Base-by-base conservation (phyloP, 78 protist species). In the Dictyostelium citrinum region DNA sequence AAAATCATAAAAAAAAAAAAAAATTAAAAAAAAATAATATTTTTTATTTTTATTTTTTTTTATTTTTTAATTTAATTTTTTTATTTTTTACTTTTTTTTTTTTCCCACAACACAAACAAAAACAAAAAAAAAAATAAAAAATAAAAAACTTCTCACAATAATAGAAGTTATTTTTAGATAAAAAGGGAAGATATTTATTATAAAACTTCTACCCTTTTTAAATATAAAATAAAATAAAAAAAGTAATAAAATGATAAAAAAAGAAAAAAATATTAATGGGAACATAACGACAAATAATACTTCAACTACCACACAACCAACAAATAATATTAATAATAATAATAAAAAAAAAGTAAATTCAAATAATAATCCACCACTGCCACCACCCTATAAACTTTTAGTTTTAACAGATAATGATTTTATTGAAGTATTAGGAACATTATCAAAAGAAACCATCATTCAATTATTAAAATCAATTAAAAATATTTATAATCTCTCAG, bases 321-420 rank as follows among this genome's bases (percentile, higher is more conserved):
- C 12, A 60, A 60, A 60, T 60, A 60, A 60, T 60, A 60, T n/a
- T n/a, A n/a, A n/a, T n/a, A n/a, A n/a, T n/a, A n/a, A n/a, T n/a
- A n/a, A n/a, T n/a, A n/a, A n/a, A n/a, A n/a, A 60, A 22, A 60
- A 58, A 5, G 27, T 24, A 5, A 55, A 55, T 55, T 20, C 20
- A 2, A 55, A n/a, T 58, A 58, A 58, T 22, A 58, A 58, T n/a
- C 77, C 77, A 10, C 45, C 77, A 33, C 77, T 45, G 4, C 45
- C 77, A 33, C 77, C 77, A 33, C 41, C 45, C 31, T 70, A 70
- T 17, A 70, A 70, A 77, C 33, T 45, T 24, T 22, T 77, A 55
- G 39, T 88, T 12, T 68, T 88, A 49, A 76, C 70, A 31, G 93
- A 88, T 68, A 64, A 67, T 24, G 93, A 88, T 29, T 60, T 88